Percentiles rank a stretch among this genome's conserved stretches.
These are phyloP conservation scores for Pholiota adiposa DNA, from an alignment of 1,284 basidiomycete species.

Conservation along the genomic window DNA sequence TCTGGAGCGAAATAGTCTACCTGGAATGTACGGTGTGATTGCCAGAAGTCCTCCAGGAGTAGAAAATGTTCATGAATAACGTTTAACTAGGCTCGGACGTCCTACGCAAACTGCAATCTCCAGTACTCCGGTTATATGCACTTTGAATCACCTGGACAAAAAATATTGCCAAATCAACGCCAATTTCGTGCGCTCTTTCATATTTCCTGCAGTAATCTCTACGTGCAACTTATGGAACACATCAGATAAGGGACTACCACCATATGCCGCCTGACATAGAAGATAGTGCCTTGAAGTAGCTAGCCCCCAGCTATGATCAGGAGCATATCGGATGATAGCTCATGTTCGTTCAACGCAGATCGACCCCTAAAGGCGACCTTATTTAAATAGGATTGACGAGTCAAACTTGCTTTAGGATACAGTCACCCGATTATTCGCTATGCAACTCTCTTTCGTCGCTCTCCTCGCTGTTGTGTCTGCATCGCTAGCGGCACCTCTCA, in stretches of 20 bases:
- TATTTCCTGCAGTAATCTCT: not conserved
- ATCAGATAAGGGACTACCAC: not conserved
- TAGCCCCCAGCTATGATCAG: not conserved
- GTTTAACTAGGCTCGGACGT: too few relatives aligned
- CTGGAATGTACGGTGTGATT: too few relatives aligned
- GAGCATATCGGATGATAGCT: not conserved
- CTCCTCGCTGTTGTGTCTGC: constrained; percentile 2
- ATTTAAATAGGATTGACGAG: not conserved
- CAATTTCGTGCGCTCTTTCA: not conserved
- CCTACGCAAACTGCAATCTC: too few relatives aligned
- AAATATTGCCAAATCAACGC: not conserved
- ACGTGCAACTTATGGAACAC: not conserved
- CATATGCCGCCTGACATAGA: not conserved
- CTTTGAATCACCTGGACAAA: not conserved
- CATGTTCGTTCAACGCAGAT: not conserved
- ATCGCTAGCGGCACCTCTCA: constrained; percentile 4
- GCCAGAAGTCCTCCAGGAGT: too few relatives aligned
- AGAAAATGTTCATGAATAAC: too few relatives aligned
- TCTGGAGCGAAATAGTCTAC: not conserved
- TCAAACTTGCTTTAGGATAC: not conserved
- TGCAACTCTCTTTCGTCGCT: constrained; percentile 6
- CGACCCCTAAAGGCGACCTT: not conserved
- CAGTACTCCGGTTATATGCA: not conserved
- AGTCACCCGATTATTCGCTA: not conserved
- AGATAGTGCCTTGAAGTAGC: not conserved